Evolutionary conservation across 345 rosid genomes (phyloP).

Genomic region (Aethionema arabicum): DNA sequence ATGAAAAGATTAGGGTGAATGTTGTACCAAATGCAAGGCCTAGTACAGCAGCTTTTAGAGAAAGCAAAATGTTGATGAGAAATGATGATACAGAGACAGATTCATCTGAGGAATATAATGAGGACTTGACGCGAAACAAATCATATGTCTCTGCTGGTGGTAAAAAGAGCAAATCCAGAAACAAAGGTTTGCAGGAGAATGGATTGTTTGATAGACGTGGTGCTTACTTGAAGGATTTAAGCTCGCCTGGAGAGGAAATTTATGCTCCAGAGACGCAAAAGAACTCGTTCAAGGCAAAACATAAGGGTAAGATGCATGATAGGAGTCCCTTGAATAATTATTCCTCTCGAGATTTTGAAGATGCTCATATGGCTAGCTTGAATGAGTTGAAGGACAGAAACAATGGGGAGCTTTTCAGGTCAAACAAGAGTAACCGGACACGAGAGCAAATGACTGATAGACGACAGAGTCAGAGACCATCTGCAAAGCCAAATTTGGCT

Average conservation of each 20-base stretch:
- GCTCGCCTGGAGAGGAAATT: slow-evolving; percentile 42
- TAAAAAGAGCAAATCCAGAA: slow-evolving; percentile 44
- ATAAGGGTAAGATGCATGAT: slow-evolving; percentile 68
- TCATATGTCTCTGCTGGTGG: slow-evolving; percentile 45
- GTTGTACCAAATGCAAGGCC: slow-evolving; percentile 52
- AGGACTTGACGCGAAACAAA: slow-evolving; percentile 50
- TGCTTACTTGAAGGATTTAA: slow-evolving; percentile 39
- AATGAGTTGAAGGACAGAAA: slow-evolving; percentile 48
- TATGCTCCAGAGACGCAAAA: slow-evolving; percentile 40
- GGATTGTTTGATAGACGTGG: slow-evolving; percentile 44
- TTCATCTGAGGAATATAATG: slow-evolving; percentile 61
- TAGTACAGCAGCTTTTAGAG: slow-evolving; percentile 44
- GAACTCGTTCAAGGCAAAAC: slow-evolving; percentile 59
- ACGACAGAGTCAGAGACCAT: slow-evolving; percentile 39
- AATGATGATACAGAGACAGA: slow-evolving; percentile 87
- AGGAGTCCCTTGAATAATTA: slow-evolving; percentile 49
- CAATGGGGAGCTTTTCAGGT: slow-evolving; percentile 31
- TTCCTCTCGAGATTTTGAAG: slow-evolving; percentile 44
- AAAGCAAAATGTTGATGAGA: slow-evolving; percentile 41
- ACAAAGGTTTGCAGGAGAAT: slow-evolving; percentile 46
- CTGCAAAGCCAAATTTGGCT: slow-evolving; percentile 45
- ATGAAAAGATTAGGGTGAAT: slow-evolving; percentile 57
- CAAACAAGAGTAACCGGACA: slow-evolving; percentile 50
- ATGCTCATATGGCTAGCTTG: slow-evolving; percentile 37
- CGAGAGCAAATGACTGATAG: slow-evolving; percentile 52